Evolutionary conservation across 2,329 filamentous ascomycete species (phyloP).

Genomic region (Thermothelomyces thermophilus): DNA sequence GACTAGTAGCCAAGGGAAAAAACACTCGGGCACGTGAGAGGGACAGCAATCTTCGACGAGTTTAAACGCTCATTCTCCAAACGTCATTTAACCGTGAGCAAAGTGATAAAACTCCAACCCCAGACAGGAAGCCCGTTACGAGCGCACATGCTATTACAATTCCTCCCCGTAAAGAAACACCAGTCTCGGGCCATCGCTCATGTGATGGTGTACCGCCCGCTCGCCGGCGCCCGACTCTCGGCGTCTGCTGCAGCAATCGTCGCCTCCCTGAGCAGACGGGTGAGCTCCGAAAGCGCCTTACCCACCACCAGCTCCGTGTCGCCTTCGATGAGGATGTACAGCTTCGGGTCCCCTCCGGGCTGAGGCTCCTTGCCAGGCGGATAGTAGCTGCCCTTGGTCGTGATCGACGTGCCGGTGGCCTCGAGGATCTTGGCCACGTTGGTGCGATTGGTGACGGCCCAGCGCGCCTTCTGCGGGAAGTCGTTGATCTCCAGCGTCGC

Average conservation of each 20-base stretch:
- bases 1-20: too few species aligned
- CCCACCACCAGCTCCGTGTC: slow-evolving; percentile 91
- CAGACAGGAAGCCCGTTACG: too few species aligned
- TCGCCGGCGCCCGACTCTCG: slow-evolving; percentile 70
- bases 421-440: slow-evolving; percentile 98
- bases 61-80: neutral
- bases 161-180: neutral
- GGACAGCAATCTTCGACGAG: neutral
- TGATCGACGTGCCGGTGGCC: slow-evolving; percentile 89
- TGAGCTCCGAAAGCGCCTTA: slow-evolving; percentile 84
- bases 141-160: too few species aligned
- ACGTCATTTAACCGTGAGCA: neutral
- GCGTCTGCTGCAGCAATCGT: slow-evolving; percentile 84
- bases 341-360: slow-evolving; percentile 72
- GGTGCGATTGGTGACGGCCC: slow-evolving; percentile 96
- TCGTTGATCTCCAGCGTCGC: slow-evolving; percentile 98
- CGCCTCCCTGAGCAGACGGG: slow-evolving; percentile 79
- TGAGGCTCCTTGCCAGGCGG: slow-evolving; percentile 71
- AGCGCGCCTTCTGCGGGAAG: slow-evolving; percentile 95
- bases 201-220: slow-evolving; percentile 80
- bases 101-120: neutral
- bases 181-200: slow-evolving; percentile 35
- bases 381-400: slow-evolving; percentile 93
- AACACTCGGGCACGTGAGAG: too few species aligned
- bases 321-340: slow-evolving; percentile 96